These are phyloP conservation scores for Corylus americana DNA, from an alignment of 306 rosid species.

Conservation along the genomic window DNA sequence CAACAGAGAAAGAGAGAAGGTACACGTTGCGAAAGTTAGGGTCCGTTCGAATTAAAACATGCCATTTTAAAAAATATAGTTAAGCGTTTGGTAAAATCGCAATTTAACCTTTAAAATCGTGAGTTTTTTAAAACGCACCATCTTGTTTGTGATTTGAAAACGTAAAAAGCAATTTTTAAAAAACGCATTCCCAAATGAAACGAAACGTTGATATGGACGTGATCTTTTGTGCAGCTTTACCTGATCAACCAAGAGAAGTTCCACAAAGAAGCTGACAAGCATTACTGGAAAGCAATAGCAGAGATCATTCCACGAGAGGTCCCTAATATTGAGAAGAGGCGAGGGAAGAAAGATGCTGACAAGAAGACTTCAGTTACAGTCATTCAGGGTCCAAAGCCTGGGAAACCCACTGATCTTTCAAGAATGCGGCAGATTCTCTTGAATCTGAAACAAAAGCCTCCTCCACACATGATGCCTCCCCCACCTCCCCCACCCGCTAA, in stretches of 20 bases:
- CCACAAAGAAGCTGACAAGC: constrained; percentile 92
- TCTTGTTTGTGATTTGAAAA: no score
- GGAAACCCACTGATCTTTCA: constrained; percentile 86
- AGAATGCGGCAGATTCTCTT: constrained; percentile 82
- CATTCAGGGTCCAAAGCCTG: constrained; percentile 94
- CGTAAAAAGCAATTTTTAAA: no score
- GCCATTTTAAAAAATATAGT: no score
- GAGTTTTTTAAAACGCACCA: no score
- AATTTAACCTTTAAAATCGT: no score
- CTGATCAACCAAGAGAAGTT: constrained; percentile 81
- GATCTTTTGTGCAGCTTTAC: constrained; percentile 48
- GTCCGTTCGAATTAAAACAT: no score
- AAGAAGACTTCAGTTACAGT: constrained; percentile 62
- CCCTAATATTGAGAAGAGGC: constrained; percentile 85
- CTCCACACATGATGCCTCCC: constrained; percentile 80
- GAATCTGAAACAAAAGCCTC: constrained; percentile 86
- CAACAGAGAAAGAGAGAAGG: constrained; percentile 92
- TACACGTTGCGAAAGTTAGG: constrained; percentile 17
- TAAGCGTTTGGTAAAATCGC: no score
- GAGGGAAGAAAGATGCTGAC: constrained; percentile 85
- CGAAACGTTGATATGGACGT: not conserved
- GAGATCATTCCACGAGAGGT: constrained; percentile 91
- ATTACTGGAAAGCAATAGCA: constrained; percentile 93
- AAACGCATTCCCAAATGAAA: no score
- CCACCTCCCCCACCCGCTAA: constrained; percentile 65